Evolutionary conservation across 768 basidiomycete species (phyloP), one percentile per base, ranked within the genome.

Genomic region (Russula virescens): DNA sequence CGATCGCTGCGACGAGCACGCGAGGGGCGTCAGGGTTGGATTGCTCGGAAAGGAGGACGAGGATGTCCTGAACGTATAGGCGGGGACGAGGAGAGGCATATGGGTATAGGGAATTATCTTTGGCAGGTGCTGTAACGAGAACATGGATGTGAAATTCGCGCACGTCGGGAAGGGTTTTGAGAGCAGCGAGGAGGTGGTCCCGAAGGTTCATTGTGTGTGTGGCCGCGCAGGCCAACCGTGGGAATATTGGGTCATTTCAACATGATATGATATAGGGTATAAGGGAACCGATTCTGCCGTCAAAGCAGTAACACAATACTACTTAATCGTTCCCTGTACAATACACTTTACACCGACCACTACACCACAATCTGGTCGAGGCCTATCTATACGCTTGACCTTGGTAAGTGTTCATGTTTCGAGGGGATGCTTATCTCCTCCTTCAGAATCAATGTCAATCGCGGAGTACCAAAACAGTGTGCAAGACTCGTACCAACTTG

Each of bases 1-100:
- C 91, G 62, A 97, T 80, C n/a, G 83, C 94, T 4, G 86, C 80
- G 35, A 91, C 85, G 56, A 94, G 78, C 1, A 91, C 78, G 25
- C 81, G 80, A 5, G 81, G 79, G 0, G 79, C 69, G 56, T 79
- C 81, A 19, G 76, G 75, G 18, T 72, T 71, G 2, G 78, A 47
- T 68, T 87, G 82, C 68, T 92, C 85, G 0, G 88, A 85, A 58
- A 93, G 77, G 25, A 94, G 79, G 51, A 94, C 73, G 66, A 95
- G 80, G 34, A 94, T 76, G 64, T 95, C 87, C 67, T 94, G 88
- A 38, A 90, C 73, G 68, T 82, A 87, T 11, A 84, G 78, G 71
- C 81, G 83, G 11, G 86, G 86, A 7, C 83, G 80, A 13, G 84
- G 86, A 48, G 71, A 74, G 11, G 91, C 85, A 69, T 90, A 93